Conservation (phyloP, 2,329 filamentous ascomycete species). For the Fusarium fracticaudum region DNA sequence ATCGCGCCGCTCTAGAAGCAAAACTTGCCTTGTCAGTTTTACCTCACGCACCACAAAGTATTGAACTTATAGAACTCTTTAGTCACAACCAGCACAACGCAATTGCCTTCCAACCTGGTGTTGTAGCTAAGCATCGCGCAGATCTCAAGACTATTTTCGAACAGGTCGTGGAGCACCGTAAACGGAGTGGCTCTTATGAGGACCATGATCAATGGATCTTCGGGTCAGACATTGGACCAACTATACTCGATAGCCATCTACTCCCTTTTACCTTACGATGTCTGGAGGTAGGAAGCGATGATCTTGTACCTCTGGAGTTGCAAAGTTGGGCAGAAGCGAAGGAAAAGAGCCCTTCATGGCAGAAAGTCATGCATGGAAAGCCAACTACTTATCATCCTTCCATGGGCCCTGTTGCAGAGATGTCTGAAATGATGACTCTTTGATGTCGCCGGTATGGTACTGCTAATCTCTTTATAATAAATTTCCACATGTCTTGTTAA, state of each 20-base stretch:
- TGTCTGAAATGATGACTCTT: constrained; percentile 24
- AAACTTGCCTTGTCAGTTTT: constrained; percentile 12
- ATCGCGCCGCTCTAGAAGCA: background rate
- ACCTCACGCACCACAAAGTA: accelerated
- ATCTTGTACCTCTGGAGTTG: constrained; percentile 18
- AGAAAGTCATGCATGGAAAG: constrained; percentile 19
- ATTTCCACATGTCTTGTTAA: background rate
- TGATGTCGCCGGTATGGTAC: background rate
- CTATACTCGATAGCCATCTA: constrained; percentile 22
- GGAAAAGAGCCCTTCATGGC: constrained; percentile 7
- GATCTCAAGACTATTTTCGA: background rate
- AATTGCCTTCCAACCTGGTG: constrained; percentile 5
- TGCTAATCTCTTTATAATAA: background rate
- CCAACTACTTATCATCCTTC: constrained; percentile 19
- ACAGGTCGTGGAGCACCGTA: constrained; percentile 4
- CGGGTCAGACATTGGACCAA: constrained; percentile 7
- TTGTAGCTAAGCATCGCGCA: constrained; percentile 9
- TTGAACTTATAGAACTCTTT: background rate
- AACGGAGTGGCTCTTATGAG: background rate
- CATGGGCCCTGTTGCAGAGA: constrained; percentile 20
- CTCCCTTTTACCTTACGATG: constrained; percentile 19
- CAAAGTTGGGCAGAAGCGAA: constrained; percentile 10
- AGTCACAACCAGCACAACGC: constrained; percentile 16
- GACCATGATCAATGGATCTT: constrained; percentile 12
- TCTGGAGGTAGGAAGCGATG: constrained; percentile 7